Evolutionary conservation across 2,329 filamentous ascomycete genomes (phyloP).

Genomic region (Verticillium nonalfalfae): DNA sequence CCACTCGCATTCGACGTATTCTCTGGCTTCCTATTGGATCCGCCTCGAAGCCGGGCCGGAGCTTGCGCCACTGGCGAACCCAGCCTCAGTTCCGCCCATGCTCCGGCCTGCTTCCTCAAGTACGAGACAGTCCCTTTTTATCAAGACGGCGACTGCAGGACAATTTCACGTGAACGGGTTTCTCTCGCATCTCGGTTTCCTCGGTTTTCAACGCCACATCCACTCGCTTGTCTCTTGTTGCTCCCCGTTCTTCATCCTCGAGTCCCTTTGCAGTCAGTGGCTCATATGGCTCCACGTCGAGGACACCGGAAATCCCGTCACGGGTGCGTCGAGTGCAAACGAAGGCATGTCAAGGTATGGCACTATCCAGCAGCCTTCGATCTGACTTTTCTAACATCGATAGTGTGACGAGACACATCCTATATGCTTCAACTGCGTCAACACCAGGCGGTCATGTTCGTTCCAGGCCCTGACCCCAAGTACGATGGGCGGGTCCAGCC

Average conservation of each 20-base stretch:
- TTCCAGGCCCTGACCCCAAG: not conserved
- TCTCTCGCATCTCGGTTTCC: not conserved
- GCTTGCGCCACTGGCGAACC: not conserved
- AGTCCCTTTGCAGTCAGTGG: not conserved
- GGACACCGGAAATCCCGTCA: not conserved
- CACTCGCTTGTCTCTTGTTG: too few relatives aligned
- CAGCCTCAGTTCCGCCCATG: not conserved
- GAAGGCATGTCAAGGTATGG: not conserved
- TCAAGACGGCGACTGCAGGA: not conserved
- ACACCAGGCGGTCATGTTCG: not conserved
- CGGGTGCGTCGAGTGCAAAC: not conserved
- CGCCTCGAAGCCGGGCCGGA: not conserved
- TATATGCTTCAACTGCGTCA: not conserved
- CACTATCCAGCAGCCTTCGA: not conserved
- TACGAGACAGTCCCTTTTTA: not conserved
- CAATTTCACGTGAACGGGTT: not conserved
- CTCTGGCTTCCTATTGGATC: not conserved
- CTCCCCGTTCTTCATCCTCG: not conserved
- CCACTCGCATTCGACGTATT: not conserved
- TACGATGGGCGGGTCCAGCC: not conserved
- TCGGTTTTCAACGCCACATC: not conserved
- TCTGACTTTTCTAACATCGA: not conserved
- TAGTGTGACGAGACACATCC: slow-evolving; percentile 1
- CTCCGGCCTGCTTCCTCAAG: not conserved
- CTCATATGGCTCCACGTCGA: not conserved